Evolutionary conservation across 2,329 filamentous ascomycete genomes (phyloP).

Genomic region (Geoglossum cookeanum): DNA sequence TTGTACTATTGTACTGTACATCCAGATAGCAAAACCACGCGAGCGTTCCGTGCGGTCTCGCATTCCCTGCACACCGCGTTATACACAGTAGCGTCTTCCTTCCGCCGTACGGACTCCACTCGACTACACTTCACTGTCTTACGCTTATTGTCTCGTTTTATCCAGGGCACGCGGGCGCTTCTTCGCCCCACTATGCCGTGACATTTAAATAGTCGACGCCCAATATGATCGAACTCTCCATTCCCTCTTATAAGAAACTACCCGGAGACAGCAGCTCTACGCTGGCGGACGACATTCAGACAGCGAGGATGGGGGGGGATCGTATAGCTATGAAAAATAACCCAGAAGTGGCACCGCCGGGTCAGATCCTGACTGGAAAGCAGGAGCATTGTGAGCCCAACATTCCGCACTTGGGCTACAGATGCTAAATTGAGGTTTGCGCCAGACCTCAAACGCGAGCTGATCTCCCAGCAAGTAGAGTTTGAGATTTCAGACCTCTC

Average conservation of each 20-base stretch:
- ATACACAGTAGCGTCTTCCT: not conserved
- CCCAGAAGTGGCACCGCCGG: constrained; percentile 24
- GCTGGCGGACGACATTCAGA: not conserved
- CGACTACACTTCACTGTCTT: not conserved
- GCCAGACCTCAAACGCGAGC: constrained; percentile 82
- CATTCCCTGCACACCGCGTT: not conserved
- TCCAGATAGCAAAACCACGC: too few relatives aligned
- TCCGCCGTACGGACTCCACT: too few relatives aligned
- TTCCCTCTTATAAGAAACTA: not conserved
- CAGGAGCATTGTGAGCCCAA: constrained; percentile 82
- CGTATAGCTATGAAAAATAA: not conserved
- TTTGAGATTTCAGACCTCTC: constrained; percentile 86
- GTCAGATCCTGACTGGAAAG: constrained; percentile 65
- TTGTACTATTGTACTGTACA: too few relatives aligned
- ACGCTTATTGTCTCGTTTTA: not conserved
- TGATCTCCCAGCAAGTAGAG: constrained; percentile 75
- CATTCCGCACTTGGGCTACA: not conserved
- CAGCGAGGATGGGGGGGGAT: not conserved
- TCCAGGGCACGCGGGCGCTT: not conserved
- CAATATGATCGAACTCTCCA: not conserved
- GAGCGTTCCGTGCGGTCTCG: not conserved
- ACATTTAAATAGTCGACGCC: not conserved
- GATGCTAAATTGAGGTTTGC: not conserved
- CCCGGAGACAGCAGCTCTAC: not conserved
- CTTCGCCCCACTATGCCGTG: not conserved